phyloP scores from a whole-genome alignment of 2,329 filamentous ascomycete species.

The Cladosporium phlei region DNA sequence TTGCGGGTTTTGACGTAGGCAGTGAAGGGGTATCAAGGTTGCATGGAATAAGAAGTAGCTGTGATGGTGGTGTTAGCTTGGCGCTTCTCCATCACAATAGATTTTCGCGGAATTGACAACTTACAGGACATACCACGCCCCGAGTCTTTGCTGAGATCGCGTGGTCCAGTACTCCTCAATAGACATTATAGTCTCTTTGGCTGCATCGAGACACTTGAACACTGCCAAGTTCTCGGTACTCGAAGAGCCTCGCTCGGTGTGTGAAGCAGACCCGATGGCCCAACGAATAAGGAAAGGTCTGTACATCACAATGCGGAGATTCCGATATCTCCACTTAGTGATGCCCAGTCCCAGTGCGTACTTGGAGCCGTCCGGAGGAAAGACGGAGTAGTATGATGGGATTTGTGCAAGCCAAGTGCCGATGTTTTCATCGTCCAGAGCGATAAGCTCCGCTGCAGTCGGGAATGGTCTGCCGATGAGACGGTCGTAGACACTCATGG shows the following conservation, averaged over 20 bases:
- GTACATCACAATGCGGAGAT: slow-evolving; percentile 9
- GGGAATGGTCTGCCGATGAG: slow-evolving; percentile 10
- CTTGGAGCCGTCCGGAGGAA: slow-evolving; percentile 1
- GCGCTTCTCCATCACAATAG: no score
- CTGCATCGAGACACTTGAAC: slow-evolving; percentile 9
- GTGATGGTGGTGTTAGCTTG: not conserved
- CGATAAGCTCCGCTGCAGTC: slow-evolving; percentile 7
- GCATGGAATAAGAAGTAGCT: slow-evolving; percentile 13
- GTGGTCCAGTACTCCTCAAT: slow-evolving; percentile 12
- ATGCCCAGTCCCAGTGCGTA: slow-evolving; percentile 9
- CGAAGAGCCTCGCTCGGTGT: not conserved
- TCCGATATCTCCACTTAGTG: slow-evolving; percentile 7
- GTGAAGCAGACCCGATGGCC: not conserved
- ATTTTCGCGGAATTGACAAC: not conserved
- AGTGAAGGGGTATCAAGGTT: slow-evolving; percentile 10
- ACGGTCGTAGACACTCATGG: slow-evolving; percentile 7
- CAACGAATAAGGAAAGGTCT: slow-evolving; percentile 2
- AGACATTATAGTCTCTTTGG: slow-evolving; percentile 5
- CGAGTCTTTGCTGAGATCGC: slow-evolving; percentile 1
- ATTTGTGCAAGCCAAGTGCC: slow-evolving; percentile 6
- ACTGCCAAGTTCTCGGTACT: slow-evolving; percentile 6
- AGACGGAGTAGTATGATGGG: slow-evolving; percentile 9
- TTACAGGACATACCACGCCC: slow-evolving; percentile 10
- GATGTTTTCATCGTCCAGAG: slow-evolving; percentile 5
- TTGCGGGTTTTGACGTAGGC: slow-evolving; percentile 5